Conservation (phyloP, 176 grass and related monocot species). For the Carex parvula region DNA sequence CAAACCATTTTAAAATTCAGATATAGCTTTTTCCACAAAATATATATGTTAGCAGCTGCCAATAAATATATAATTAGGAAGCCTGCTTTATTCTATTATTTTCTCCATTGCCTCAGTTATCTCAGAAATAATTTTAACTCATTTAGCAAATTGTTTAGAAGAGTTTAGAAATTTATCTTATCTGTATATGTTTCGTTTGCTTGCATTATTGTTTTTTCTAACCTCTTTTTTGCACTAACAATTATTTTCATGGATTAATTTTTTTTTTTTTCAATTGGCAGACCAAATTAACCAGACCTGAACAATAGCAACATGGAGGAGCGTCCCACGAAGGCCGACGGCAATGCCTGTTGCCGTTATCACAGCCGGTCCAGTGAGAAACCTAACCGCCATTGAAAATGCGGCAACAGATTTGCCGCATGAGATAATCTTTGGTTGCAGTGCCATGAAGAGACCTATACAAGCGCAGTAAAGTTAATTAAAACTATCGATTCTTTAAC, state of each 20-base stretch:
- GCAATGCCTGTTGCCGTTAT: conserved; percentile 74
- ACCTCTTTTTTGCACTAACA: background rate
- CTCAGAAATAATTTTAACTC: too few species aligned
- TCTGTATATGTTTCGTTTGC: background rate
- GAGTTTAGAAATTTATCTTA: background rate
- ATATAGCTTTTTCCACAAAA: too few species aligned
- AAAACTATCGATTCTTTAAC: background rate
- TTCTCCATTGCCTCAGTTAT: too few species aligned
- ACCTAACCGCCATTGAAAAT: conserved; percentile 89
- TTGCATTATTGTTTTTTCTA: background rate
- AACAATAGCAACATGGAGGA: conserved; percentile 86
- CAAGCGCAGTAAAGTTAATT: background rate
- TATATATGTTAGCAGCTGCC: too few species aligned
- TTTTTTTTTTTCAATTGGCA: background rate
- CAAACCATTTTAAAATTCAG: background rate
- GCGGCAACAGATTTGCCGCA: conserved; percentile 80
- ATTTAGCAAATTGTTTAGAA: too few species aligned
- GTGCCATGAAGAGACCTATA: conserved; percentile 89
- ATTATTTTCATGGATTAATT: background rate
- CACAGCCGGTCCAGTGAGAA: conserved; percentile 76
- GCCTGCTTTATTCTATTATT: too few species aligned
- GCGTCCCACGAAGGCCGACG: conserved; percentile 69
- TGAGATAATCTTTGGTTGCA: conserved; percentile 90
- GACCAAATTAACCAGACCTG: conserved; percentile 42
- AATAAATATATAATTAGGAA: too few species aligned